phyloP scores from a whole-genome alignment of 345 rosid species.

The Eucalyptus tenuipes region DNA sequence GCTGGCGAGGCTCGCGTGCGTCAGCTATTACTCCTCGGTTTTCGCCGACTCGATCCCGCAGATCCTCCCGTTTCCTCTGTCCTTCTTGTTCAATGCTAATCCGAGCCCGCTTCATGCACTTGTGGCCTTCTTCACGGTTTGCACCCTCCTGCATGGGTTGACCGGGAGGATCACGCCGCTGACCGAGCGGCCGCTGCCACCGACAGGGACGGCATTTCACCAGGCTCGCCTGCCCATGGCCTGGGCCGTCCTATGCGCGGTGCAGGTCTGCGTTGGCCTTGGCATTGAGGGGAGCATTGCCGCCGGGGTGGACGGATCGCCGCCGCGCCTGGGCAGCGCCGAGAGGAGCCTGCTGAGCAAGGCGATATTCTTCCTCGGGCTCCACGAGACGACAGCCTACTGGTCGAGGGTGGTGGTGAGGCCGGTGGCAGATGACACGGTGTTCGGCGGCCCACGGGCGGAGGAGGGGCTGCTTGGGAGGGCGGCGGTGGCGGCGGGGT shows the following conservation, averaged over 20 bases:
- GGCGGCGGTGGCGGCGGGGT: background rate
- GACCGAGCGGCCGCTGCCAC: background rate
- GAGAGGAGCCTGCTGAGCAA: background rate
- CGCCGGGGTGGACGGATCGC: background rate
- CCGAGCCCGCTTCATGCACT: constrained; percentile 2
- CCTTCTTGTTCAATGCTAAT: background rate
- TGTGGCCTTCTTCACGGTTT: background rate
- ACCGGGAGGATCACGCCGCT: background rate
- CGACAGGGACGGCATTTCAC: background rate
- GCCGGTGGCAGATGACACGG: constrained; percentile 10
- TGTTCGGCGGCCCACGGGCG: background rate
- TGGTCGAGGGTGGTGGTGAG: constrained; percentile 7
- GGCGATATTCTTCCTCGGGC: constrained; percentile 5
- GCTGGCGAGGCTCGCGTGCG: constrained; percentile 2
- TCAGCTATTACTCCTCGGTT: background rate
- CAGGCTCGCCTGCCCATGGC: background rate
- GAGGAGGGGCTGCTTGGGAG: constrained; percentile 6
- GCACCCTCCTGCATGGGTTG: constrained; percentile 6
- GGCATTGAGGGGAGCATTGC: constrained; percentile 4
- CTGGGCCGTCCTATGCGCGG: constrained; percentile 2
- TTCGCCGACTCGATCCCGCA: background rate
- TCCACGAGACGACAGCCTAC: constrained; percentile 5
- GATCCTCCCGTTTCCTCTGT: background rate
- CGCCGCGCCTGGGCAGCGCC: background rate
- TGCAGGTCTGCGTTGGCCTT: background rate